Percentiles rank a stretch among this genome's conserved stretches.
Evolutionary conservation across 192 early-diverging fungal genomes (phyloP).

Genomic region (Jimgerdemannia flammicorona): DNA sequence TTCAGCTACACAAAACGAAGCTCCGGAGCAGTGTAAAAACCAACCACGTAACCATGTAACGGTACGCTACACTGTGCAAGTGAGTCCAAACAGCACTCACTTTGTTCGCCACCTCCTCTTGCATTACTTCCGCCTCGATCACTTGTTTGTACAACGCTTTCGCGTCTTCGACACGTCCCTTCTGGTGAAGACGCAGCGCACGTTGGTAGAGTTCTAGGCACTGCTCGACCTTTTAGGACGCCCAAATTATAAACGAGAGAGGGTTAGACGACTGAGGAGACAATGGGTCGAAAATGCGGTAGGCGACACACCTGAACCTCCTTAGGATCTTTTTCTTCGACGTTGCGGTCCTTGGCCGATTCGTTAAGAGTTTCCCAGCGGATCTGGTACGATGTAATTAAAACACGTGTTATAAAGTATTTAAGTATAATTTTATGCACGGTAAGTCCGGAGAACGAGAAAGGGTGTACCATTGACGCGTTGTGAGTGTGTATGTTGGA

Average conservation of each 20-base stretch:
- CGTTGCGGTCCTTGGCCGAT: neutral
- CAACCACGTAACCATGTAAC: too few species aligned
- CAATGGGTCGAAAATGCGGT: too few species aligned
- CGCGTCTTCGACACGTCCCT: slow-evolving; percentile 30
- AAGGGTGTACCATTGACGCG: too few species aligned
- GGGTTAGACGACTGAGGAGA: neutral
- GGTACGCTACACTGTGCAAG: too few species aligned
- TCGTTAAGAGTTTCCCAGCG: neutral
- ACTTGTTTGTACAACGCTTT: slow-evolving; percentile 31
- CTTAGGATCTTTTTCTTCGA: neutral
- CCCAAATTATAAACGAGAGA: neutral
- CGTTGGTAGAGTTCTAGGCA: slow-evolving; percentile 38
- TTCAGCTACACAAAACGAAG: too few species aligned
- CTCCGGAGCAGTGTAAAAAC: too few species aligned
- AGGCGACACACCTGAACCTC: neutral
- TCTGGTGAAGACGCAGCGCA: slow-evolving; percentile 37
- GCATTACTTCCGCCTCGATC: slow-evolving; percentile 33
- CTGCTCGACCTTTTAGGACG: slow-evolving; percentile 34
- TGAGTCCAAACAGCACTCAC: neutral
- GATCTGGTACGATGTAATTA: neutral
- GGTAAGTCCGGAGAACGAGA: too few species aligned
- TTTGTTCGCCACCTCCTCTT: slow-evolving; percentile 25
- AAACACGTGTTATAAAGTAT: too few species aligned
- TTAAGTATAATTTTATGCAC: too few species aligned
- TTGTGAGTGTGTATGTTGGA: too few species aligned